Evolutionary conservation across 768 basidiomycete genomes (phyloP).

Genomic region (Xerocomellus dryophilus): DNA sequence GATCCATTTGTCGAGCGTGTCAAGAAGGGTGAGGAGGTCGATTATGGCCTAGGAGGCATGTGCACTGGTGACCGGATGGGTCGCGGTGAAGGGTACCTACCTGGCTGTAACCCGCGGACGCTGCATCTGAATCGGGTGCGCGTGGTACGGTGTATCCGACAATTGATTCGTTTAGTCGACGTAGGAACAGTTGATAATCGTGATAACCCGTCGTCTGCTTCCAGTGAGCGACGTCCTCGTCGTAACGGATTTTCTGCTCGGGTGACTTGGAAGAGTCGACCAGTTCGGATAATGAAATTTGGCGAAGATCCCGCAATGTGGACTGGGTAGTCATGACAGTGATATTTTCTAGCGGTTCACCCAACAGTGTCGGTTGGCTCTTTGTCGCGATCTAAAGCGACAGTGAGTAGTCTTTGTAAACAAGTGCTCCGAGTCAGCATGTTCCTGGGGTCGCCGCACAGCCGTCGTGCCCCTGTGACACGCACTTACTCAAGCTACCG

Average conservation of each 20-base stretch:
- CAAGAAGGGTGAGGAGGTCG: conserved; percentile 54
- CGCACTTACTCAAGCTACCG: too few relatives aligned
- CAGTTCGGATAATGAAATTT: conserved; percentile 27
- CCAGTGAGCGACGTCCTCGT: conserved; percentile 74
- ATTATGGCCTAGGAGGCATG: conserved; percentile 41
- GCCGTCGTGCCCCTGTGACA: too few relatives aligned
- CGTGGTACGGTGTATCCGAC: conserved; percentile 59
- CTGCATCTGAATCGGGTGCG: not conserved
- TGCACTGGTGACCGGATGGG: not conserved
- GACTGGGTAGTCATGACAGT: conserved; percentile 13
- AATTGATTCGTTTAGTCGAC: conserved; percentile 73
- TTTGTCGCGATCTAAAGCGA: not conserved
- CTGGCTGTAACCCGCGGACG: conserved; percentile 11
- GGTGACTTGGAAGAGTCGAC: conserved; percentile 31
- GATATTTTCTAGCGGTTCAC: not conserved
- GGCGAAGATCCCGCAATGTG: conserved; percentile 30
- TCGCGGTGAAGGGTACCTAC: conserved; percentile 12
- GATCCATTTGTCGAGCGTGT: conserved; percentile 69
- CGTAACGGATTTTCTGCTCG: conserved; percentile 60
- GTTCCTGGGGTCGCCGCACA: too few relatives aligned
- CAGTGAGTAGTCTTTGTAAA: too few relatives aligned
- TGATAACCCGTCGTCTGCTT: conserved; percentile 64
- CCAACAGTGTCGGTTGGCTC: too few relatives aligned
- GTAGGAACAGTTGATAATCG: conserved; percentile 74
- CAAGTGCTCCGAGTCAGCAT: too few relatives aligned